Base-by-base conservation (phyloP, 2,329 filamentous ascomycete species). In the Tolypocladium capitatum region DNA sequence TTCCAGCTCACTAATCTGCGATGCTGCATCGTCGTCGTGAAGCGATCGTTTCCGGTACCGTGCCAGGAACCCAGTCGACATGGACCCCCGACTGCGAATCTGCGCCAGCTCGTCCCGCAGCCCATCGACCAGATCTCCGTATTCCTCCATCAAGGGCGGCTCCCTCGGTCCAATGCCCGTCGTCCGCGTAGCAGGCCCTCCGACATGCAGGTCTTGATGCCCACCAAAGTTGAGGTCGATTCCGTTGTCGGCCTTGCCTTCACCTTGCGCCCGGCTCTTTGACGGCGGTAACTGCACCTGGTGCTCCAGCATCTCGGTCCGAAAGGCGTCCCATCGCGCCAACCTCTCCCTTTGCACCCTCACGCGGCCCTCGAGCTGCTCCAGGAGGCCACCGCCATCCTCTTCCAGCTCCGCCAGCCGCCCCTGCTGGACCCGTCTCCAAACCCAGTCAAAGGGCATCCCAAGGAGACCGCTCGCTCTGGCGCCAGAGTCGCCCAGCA, bases 311-410 rank as follows among this genome's bases (percentile, higher is more conserved):
- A 74, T 63, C 18, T 64, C 66, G 53, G 70, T 65, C 51, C 76
- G 71, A 51, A 88, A 87, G n/a, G 70, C 71, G 55, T 83, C 75
- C 89, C 88, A 94, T 61, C 75, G 81, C 46, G 78, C 72, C 28
- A 95, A 63, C 35, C 88, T 77, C 41, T 75, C 73, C 47, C 76
- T 75, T 56, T 94, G 88, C 7, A 75, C 68, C 40, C 71, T 68
- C 0, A 92, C 77, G 14, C 86, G 76, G 20, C 66, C 64, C 47
- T 91, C 83, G 5, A 96, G 67, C 58, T 89, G 81, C 51, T 85
- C 75, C 20, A 95, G 58, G 1, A 89, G 64, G 0, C 80, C 78
- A 7, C 60, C 58, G 1, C 61, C 64, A 9, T 66, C 62, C 13
- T 72, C 69, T 48, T 82, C 76, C 9, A 84, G 62, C 55, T 84